Percentiles rank a stretch among this genome's conserved stretches.
phyloP scores from a whole-genome alignment of 495 filamentous ascomycete species.

The Sporormia fimetaria region DNA sequence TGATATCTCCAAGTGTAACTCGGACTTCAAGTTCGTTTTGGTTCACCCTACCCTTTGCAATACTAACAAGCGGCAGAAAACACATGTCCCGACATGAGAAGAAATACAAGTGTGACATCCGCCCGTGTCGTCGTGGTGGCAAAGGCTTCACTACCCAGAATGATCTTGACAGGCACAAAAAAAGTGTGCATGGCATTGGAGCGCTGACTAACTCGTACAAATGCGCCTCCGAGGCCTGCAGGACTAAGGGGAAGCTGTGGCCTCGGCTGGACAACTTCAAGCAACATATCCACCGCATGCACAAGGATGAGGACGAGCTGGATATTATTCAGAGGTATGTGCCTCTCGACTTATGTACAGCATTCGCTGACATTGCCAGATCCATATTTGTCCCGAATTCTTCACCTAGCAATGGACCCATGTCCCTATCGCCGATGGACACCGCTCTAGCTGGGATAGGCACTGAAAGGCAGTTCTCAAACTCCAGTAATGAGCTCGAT shows the following conservation, averaged over 20 bases:
- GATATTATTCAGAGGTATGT: slow-evolving; percentile 43
- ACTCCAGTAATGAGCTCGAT: slow-evolving; percentile 19
- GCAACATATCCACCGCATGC: slow-evolving; percentile 72
- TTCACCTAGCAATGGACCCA: background rate
- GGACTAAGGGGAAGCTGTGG: slow-evolving; percentile 64
- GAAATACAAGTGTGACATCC: slow-evolving; percentile 53
- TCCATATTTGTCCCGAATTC: background rate
- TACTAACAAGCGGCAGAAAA: slow-evolving; percentile 47
- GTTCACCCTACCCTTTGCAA: background rate
- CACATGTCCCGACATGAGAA: slow-evolving; percentile 69
- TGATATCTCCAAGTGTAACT: slow-evolving; percentile 24
- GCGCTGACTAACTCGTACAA: slow-evolving; percentile 49
- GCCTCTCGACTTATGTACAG: background rate
- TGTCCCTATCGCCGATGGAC: slow-evolving; percentile 23
- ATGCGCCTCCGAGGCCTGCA: slow-evolving; percentile 55
- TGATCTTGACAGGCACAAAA: slow-evolving; percentile 41
- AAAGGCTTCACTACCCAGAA: slow-evolving; percentile 74
- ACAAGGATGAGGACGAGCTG: slow-evolving; percentile 46
- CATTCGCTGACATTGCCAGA: background rate
- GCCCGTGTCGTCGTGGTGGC: slow-evolving; percentile 43
- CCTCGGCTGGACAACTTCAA: slow-evolving; percentile 86
- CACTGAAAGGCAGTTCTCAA: slow-evolving; percentile 10
- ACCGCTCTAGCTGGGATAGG: slow-evolving; percentile 24
- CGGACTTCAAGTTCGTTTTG: slow-evolving; percentile 23
- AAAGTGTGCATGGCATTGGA: slow-evolving; percentile 28